These are phyloP conservation scores for Colletotrichum phormii DNA, from an alignment of 2,329 filamentous ascomycete species.

Conservation along the genomic window DNA sequence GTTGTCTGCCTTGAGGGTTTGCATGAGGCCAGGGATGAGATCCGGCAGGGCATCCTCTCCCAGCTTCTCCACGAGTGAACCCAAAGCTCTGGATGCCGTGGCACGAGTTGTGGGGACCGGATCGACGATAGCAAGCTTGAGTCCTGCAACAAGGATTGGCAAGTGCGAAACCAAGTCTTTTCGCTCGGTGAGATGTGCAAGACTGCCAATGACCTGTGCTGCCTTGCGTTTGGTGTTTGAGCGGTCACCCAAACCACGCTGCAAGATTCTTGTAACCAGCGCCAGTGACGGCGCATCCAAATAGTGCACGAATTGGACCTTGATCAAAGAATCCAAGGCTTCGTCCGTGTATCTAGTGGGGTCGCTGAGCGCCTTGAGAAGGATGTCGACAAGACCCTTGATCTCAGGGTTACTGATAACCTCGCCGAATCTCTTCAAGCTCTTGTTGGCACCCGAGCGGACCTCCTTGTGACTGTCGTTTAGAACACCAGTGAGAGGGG, in stretches of 20 bases:
- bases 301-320: constrained; percentile 98
- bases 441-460: constrained; percentile 89
- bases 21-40: constrained; percentile 97
- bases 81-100: constrained; percentile 94
- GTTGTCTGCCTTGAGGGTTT: constrained; percentile 96
- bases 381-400: constrained; percentile 88
- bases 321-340: constrained; percentile 92
- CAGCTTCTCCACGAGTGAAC: constrained; percentile 97
- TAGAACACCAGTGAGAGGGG: constrained; percentile 90
- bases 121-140: constrained; percentile 91
- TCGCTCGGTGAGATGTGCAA: constrained; percentile 95
- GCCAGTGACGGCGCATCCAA: constrained; percentile 97
- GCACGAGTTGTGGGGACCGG: constrained; percentile 96
- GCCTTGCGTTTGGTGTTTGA: constrained; percentile 97
- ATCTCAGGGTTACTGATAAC: constrained; percentile 99
- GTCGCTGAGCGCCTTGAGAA: constrained; percentile 96
- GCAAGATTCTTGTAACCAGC: constrained; percentile 92
- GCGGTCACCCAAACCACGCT: constrained; percentile 89
- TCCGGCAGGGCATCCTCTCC: constrained; percentile 97
- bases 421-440: constrained; percentile 96
- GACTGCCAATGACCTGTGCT: constrained; percentile 95
- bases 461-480: constrained; percentile 99
- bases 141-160: constrained; percentile 89
- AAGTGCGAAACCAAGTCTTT: constrained; percentile 93
- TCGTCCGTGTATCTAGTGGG: constrained; percentile 97